Evolutionary conservation across 2,329 filamentous ascomycete species (phyloP), one percentile per base, ranked within the genome.

Genomic region (Fusarium nanum): DNA sequence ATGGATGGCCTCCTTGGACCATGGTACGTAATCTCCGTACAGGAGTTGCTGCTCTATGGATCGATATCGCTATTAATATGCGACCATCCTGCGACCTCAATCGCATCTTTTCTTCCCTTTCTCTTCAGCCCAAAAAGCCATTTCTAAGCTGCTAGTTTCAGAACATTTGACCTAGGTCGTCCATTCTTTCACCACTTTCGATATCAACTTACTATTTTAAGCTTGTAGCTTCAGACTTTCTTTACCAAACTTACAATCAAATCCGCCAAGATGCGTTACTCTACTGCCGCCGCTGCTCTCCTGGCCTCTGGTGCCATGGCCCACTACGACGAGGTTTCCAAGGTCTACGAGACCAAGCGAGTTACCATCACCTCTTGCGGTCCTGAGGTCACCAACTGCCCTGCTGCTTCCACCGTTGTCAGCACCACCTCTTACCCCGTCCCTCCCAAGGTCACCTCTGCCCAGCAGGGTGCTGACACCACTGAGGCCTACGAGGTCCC

Each of bases 361-460:
- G 80, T 87, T 74, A 90, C 88, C 81, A 82, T 90, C 85, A 90
- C 86, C 78, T 84, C 84, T 65, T 91, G 88, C 84, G 84, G 70
- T 59, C 72, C 73, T 41, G 73, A 74, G 70, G 73, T 74, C 37
- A 75, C 72, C 64, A 75, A 74, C 70, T 74, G 72, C 72, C 73
- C 73, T 64, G 73, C 73, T 48, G 48, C 64, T 30, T 72, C 68
- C 56, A 74, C 73, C 50, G 48, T 60, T 34, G 68, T 73, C 58
- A 71, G 64, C 60, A 66, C 64, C 64, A 64, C 64, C 56, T 64
- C 64, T 57, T 59, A 67, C 54, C 70, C 70, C 41, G 67, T 66
- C 27, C 55, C 60, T 60, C 55, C 60, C 52, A 25, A 67, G 52
- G 64, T 67, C 47, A 64, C 50, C 55, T 59, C 67, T 46, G 61